Evolutionary conservation across 805 yeast species (phyloP).

Genomic region (Lipomyces kockii): DNA sequence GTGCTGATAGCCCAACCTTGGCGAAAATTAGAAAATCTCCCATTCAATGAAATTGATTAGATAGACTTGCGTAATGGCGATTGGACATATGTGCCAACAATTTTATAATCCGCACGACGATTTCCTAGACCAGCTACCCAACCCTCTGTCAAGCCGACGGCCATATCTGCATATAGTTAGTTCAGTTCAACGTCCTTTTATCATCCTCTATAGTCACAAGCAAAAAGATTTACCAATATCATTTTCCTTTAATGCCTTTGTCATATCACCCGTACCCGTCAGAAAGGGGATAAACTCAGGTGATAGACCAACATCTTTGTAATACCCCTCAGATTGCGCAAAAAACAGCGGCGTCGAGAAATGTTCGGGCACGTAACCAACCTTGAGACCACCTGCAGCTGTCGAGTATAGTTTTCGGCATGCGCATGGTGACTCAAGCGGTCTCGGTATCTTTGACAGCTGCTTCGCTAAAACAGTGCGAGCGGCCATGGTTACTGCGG

Average conservation of each 20-base stretch:
- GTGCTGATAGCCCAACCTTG: conserved; percentile 79
- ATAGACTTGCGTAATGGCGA: conserved; percentile 65
- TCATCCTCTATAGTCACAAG: background rate
- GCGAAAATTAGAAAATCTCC: background rate
- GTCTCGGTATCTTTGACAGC: background rate
- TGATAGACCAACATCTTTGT: conserved; percentile 53
- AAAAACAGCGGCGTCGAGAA: conserved; percentile 84
- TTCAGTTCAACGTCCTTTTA: background rate
- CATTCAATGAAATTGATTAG: background rate
- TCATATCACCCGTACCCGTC: conserved; percentile 87
- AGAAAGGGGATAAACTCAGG: conserved; percentile 70
- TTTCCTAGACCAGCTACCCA: conserved; percentile 82
- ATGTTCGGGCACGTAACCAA: conserved; percentile 91
- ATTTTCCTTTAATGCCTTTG: conserved; percentile 66
- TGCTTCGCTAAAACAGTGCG: background rate
- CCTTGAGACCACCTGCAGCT: conserved; percentile 39
- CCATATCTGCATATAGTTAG: conserved; percentile 53
- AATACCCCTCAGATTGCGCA: conserved; percentile 66
- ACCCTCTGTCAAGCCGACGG: conserved; percentile 90
- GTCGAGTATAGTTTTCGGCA: background rate
- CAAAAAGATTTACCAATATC: conserved; percentile 55
- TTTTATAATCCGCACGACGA: conserved; percentile 65
- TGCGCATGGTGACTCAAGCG: background rate
- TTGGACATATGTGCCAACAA: conserved; percentile 81
- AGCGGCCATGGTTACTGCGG: background rate